These are phyloP conservation scores for Dactylellina sp. DNA, from an alignment of 2,329 filamentous ascomycete species.

Conservation along the genomic window DNA sequence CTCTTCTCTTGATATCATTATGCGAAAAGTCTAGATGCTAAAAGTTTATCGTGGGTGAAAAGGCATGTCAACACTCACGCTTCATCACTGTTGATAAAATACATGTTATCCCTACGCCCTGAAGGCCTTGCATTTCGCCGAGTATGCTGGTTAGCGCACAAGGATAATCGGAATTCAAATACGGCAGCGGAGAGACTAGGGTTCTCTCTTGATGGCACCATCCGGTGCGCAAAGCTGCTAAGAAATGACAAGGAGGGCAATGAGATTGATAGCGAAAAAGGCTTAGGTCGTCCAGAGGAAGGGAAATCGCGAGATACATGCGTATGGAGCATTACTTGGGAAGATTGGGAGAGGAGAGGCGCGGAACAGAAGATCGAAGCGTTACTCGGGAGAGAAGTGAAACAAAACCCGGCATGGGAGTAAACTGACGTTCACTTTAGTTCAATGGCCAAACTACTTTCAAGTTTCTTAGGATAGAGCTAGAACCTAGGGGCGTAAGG, in stretches of 20 bases:
- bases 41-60: too few species aligned
- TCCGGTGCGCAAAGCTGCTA: slow-evolving; percentile 34
- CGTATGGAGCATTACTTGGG: slow-evolving; percentile 55
- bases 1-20: not conserved
- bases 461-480: too few species aligned
- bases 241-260: slow-evolving; percentile 38
- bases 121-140: slow-evolving; percentile 51
- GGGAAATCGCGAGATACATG: slow-evolving; percentile 43
- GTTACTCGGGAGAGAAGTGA: slow-evolving; percentile 42
- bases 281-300: slow-evolving; percentile 39
- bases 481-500: too few species aligned
- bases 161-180: slow-evolving; percentile 46
- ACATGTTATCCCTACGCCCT: slow-evolving; percentile 44
- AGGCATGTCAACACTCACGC: slow-evolving; percentile 51
- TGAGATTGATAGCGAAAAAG: slow-evolving; percentile 23
- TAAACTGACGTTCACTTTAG: slow-evolving; percentile 5
- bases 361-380: slow-evolving; percentile 24
- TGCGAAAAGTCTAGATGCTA: too few species aligned
- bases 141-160: slow-evolving; percentile 43
- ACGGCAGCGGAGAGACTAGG: slow-evolving; percentile 40
- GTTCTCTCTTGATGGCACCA: slow-evolving; percentile 38
- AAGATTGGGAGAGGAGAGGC: slow-evolving; percentile 45
- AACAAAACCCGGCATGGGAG: slow-evolving; percentile 36
- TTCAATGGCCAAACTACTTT: too few species aligned
- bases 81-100: slow-evolving; percentile 38